These are phyloP conservation scores for Simplicillium aogashimaense DNA, from an alignment of 2,329 filamentous ascomycete genomes.

Conservation along the genomic window DNA sequence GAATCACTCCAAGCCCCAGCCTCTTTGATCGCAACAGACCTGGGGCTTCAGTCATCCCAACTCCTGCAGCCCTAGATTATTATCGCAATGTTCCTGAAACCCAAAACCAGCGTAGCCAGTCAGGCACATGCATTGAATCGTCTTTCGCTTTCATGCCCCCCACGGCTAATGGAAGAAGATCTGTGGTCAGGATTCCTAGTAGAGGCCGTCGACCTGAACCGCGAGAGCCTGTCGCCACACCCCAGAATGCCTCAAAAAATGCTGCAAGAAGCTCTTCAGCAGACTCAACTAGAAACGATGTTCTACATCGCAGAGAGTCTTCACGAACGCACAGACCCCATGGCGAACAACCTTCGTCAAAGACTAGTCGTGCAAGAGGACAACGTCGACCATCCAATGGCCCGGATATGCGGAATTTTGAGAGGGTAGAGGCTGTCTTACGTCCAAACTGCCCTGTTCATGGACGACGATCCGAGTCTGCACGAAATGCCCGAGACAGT, in stretches of 20 bases:
- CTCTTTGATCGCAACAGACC: constrained; percentile 5
- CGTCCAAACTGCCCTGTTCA: constrained; percentile 5
- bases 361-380: constrained; percentile 8
- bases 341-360: neutral
- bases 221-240: neutral
- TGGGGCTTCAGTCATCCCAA: constrained; percentile 3
- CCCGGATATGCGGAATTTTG: constrained; percentile 1
- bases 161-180: neutral
- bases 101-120: neutral
- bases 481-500: neutral
- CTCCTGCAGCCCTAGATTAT: neutral
- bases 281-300: neutral
- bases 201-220: neutral
- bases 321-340: neutral
- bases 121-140: no score
- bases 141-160: no score
- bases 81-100: neutral
- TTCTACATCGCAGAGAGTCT: neutral
- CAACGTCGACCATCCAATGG: constrained; percentile 2
- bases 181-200: neutral
- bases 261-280: neutral
- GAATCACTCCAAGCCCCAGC: no score
- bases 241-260: no score
- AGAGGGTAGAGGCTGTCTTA: constrained; percentile 1
- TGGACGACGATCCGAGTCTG: constrained; percentile 1